Percentiles rank a stretch among this genome's conserved stretches.
Evolutionary conservation across 1,284 basidiomycete species (phyloP).

Genomic region (Termitomyces sp.): DNA sequence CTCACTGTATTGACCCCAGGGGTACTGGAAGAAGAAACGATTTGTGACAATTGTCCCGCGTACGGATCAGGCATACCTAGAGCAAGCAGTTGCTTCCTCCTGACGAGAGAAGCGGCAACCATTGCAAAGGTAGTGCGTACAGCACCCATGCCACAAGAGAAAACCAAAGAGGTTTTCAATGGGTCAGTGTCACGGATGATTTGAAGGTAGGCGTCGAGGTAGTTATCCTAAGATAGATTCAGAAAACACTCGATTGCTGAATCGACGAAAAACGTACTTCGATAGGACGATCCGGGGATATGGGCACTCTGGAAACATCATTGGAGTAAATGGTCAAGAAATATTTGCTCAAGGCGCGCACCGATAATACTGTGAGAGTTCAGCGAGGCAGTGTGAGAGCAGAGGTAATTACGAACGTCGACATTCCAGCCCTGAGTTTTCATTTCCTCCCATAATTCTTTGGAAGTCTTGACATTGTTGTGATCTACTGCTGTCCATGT

Average conservation of each 20-base stretch:
- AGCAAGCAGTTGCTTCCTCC: constrained; percentile 82
- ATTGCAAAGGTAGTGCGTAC: constrained; percentile 97
- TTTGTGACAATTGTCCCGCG: constrained; percentile 25
- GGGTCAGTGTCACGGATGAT: constrained; percentile 84
- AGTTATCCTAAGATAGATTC: constrained; percentile 63
- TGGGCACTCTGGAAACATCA: constrained; percentile 69
- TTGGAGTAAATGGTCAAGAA: background rate
- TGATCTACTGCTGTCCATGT: constrained; percentile 94
- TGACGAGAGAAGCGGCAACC: constrained; percentile 87
- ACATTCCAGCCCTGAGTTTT: constrained; percentile 85
- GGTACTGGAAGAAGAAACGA: constrained; percentile 7
- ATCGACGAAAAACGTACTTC: constrained; percentile 38
- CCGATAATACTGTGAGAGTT: constrained; percentile 56
- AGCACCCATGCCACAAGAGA: constrained; percentile 97
- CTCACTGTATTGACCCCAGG: constrained; percentile 20
- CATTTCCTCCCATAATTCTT: constrained; percentile 83
- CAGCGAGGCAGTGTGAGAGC: background rate
- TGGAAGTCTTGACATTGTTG: constrained; percentile 80
- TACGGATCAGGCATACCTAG: constrained; percentile 79
- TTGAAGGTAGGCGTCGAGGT: constrained; percentile 88
- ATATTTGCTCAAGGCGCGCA: constrained; percentile 19
- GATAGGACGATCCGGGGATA: constrained; percentile 84
- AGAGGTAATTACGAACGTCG: constrained; percentile 49
- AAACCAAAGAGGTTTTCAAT: constrained; percentile 78
- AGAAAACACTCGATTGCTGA: background rate